A percentile compares a stretch with the other conserved stretches of the same genome.
These are phyloP conservation scores for Diddensiella transvaalensis DNA, from an alignment of 805 yeast species.

Conservation along the genomic window DNA sequence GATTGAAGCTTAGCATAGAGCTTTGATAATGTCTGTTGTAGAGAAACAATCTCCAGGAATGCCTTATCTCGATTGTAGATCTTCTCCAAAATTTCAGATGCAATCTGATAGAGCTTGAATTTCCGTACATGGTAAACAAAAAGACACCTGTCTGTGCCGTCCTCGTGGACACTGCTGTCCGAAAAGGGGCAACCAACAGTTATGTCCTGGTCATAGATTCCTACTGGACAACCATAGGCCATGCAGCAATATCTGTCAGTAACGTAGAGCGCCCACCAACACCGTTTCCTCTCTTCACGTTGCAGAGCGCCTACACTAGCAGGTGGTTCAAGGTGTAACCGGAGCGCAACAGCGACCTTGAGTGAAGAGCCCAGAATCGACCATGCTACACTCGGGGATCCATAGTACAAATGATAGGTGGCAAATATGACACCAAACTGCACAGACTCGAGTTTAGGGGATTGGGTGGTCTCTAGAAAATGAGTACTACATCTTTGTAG, in stretches of 20 bases:
- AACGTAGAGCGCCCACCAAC: slow-evolving; percentile 16
- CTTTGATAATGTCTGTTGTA: slow-evolving; percentile 10
- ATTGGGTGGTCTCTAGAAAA: slow-evolving; percentile 7
- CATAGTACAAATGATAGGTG: slow-evolving; percentile 13
- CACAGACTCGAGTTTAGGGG: slow-evolving; percentile 10
- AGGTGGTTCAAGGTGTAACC: slow-evolving; percentile 13
- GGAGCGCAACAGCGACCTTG: slow-evolving; percentile 11
- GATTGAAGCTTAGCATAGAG: slow-evolving; percentile 8
- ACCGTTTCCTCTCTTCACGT: slow-evolving; percentile 12
- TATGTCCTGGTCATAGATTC: slow-evolving; percentile 13
- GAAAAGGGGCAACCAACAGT: slow-evolving; percentile 11
- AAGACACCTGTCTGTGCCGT: slow-evolving; percentile 2
- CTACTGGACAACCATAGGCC: slow-evolving; percentile 18
- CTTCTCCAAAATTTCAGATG: slow-evolving; percentile 13
- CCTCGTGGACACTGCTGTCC: slow-evolving; percentile 1
- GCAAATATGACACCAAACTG: slow-evolving; percentile 13
- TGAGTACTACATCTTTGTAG: slow-evolving; percentile 3
- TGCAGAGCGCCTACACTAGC: background rate
- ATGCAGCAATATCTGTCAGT: slow-evolving; percentile 14
- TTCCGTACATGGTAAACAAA: slow-evolving; percentile 9
- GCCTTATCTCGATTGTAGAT: slow-evolving; percentile 14
- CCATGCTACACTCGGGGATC: slow-evolving; percentile 14
- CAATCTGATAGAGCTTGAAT: slow-evolving; percentile 11
- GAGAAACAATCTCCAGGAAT: slow-evolving; percentile 10
- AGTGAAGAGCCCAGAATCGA: slow-evolving; percentile 10